A percentile compares a stretch with the other conserved stretches of the same genome.
Conservation (phyloP, 345 rosid genomes). For the Camelina hispida region DNA sequence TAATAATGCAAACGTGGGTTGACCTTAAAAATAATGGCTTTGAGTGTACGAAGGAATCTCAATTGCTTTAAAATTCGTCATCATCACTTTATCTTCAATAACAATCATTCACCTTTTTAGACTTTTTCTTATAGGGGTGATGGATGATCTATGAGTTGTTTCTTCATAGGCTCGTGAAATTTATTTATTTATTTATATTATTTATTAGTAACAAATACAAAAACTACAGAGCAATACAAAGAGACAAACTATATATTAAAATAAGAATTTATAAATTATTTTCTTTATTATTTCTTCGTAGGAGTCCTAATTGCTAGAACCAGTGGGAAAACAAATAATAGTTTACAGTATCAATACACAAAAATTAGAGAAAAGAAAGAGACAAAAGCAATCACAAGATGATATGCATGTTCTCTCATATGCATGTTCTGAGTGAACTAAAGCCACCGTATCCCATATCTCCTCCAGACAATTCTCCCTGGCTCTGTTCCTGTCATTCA, state of each 20-base stretch:
- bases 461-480: slow-evolving; percentile 48
- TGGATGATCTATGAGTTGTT: slow-evolving; percentile 2
- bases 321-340: slow-evolving; percentile 31
- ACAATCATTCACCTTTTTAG: background rate
- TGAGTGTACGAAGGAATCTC: slow-evolving; percentile 36
- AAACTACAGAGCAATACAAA: background rate
- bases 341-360: slow-evolving; percentile 41
- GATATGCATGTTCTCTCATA: slow-evolving; percentile 33
- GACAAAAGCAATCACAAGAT: slow-evolving; percentile 38
- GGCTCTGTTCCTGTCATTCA: slow-evolving; percentile 55
- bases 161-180: slow-evolving; percentile 4
- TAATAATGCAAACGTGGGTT: background rate
- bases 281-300: slow-evolving; percentile 11
- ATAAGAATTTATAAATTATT: slow-evolving; percentile 25
- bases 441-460: slow-evolving; percentile 53
- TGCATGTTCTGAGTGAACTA: slow-evolving; percentile 56
- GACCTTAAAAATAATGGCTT: slow-evolving; percentile 21
- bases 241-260: background rate
- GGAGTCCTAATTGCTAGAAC: slow-evolving; percentile 37
- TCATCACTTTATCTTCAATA: slow-evolving; percentile 22
- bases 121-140: background rate
- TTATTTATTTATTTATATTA: background rate
- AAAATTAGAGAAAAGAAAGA: slow-evolving; percentile 3
- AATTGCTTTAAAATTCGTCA: slow-evolving; percentile 30
- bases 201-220: background rate